These are phyloP conservation scores for Schwanniomyces polymorphus DNA, from an alignment of 805 yeast species.

Conservation along the genomic window DNA sequence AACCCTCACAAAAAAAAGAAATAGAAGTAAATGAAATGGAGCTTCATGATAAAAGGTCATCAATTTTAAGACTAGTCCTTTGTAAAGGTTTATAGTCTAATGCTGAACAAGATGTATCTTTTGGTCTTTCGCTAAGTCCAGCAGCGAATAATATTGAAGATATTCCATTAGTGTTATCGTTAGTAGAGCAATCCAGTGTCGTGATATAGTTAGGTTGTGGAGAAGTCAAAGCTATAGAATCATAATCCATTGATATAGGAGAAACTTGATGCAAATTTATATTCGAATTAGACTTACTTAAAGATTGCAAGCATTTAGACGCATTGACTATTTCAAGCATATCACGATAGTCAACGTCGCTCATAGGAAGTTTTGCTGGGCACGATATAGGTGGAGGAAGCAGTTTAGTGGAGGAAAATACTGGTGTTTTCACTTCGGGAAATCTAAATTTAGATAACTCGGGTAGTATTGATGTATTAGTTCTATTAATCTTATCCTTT, in stretches of 20 bases:
- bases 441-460: background rate
- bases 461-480: background rate
- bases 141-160: constrained; percentile 34
- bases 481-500: background rate
- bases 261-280: constrained; percentile 3
- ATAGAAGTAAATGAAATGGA: background rate
- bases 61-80: constrained; percentile 25
- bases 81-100: constrained; percentile 3
- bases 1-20: background rate
- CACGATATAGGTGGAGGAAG: background rate
- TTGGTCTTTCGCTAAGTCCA: constrained; percentile 9
- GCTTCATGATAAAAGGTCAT: constrained; percentile 23
- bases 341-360: constrained; percentile 12
- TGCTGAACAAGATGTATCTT: background rate
- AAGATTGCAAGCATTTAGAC: constrained; percentile 33
- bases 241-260: constrained; percentile 6
- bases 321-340: constrained; percentile 35
- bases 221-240: background rate
- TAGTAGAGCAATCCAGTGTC: constrained; percentile 1
- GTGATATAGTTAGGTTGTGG: constrained; percentile 3
- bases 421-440: background rate
- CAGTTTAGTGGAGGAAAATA: background rate
- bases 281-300: constrained; percentile 12
- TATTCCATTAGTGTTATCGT: constrained; percentile 17
- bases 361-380: background rate